phyloP scores from a whole-genome alignment of 2,329 filamentous ascomycete species.

The Penicillium sp. region DNA sequence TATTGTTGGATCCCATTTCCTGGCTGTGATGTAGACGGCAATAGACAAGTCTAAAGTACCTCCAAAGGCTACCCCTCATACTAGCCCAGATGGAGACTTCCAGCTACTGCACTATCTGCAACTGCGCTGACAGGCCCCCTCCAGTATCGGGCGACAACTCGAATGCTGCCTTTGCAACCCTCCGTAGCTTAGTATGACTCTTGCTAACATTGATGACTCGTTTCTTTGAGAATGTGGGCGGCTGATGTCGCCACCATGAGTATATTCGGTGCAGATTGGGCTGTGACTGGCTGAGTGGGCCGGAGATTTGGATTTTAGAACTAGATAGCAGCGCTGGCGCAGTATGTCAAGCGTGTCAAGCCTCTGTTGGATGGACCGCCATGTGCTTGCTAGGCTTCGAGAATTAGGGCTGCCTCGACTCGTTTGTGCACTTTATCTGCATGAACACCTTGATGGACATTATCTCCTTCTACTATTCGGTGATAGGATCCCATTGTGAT shows the following conservation, averaged over 20 bases:
- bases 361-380: constrained; percentile 20
- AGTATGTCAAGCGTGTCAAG: constrained; percentile 16
- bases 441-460: constrained; percentile 14
- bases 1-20: too few relatives aligned
- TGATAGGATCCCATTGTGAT: constrained; percentile 5
- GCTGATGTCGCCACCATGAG: background rate
- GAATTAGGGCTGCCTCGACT: constrained; percentile 10
- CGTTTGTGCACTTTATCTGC: constrained; percentile 20
- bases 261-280: background rate
- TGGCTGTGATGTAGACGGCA: background rate
- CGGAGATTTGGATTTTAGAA: background rate
- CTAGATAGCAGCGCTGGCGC: background rate
- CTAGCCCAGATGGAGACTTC: constrained; percentile 24
- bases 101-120: constrained; percentile 9
- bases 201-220: background rate
- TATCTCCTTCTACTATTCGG: background rate
- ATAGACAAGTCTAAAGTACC: background rate
- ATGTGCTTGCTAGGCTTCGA: constrained; percentile 26
- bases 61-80: constrained; percentile 21
- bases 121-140: constrained; percentile 7
- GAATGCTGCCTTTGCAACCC: background rate
- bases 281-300: background rate
- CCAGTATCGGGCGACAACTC: background rate
- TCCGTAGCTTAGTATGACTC: constrained; percentile 1
- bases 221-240: background rate